Conservation (phyloP, 768 basidiomycete genomes). For the Xerocomellus amylosporus region DNA sequence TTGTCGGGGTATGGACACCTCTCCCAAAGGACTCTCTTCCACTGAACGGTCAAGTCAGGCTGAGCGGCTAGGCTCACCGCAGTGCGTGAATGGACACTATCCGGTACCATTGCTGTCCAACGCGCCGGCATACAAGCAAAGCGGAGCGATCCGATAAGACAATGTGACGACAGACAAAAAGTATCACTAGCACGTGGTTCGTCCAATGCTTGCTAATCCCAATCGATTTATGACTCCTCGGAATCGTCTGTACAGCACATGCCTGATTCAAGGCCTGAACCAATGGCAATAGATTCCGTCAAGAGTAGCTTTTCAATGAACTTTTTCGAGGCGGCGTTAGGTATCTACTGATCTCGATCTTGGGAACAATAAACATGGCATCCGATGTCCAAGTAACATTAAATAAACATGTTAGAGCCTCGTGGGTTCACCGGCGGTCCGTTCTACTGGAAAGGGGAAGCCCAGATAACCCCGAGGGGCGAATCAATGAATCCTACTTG, state of each 20-base stretch:
- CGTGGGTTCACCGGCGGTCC: conserved; percentile 27
- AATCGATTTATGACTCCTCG: conserved; percentile 12
- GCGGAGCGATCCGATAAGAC: background rate
- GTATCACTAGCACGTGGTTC: conserved; percentile 12
- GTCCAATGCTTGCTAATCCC: background rate
- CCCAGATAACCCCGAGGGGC: conserved; percentile 30
- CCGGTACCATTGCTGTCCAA: background rate
- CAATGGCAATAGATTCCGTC: background rate
- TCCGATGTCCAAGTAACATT: conserved; percentile 24
- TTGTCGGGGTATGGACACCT: conserved; percentile 77
- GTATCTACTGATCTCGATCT: conserved; percentile 26
- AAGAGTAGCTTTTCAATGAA: conserved; percentile 1
- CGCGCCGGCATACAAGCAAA: background rate
- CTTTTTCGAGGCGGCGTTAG: conserved; percentile 9
- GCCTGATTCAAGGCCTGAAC: background rate
- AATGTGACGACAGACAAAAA: background rate
- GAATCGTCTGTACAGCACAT: conserved; percentile 5
- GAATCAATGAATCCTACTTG: conserved; percentile 29
- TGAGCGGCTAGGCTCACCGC: background rate
- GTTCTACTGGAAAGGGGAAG: conserved; percentile 17
- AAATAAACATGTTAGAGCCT: conserved; percentile 35
- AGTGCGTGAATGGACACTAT: background rate
- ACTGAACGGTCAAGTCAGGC: conserved; percentile 32
- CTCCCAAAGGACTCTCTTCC: conserved; percentile 83
- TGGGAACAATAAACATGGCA: conserved; percentile 25